Conservation (phyloP, 2,329 filamentous ascomycete genomes). For the Sclerotinia subarctica region DNA sequence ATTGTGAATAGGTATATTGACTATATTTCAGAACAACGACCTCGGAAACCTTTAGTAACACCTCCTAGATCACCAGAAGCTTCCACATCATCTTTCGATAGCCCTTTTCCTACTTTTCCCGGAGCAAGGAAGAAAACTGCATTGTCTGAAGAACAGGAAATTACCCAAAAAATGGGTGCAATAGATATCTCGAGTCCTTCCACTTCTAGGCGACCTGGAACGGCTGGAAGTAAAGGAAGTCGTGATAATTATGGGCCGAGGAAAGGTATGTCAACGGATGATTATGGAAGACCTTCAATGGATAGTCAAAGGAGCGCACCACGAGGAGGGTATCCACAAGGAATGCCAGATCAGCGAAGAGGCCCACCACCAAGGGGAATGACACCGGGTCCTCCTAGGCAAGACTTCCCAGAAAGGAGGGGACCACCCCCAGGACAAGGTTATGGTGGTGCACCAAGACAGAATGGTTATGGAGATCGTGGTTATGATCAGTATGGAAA, state of each 20-base stretch:
- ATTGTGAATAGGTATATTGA: slow-evolving; percentile 6
- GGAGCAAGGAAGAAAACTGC: slow-evolving; percentile 41
- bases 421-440: slow-evolving; percentile 21
- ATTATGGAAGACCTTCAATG: slow-evolving; percentile 32
- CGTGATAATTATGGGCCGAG: slow-evolving; percentile 23
- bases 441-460: slow-evolving; percentile 24
- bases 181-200: slow-evolving; percentile 33
- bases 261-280: slow-evolving; percentile 27
- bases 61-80: slow-evolving; percentile 41
- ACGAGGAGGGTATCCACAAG: slow-evolving; percentile 30
- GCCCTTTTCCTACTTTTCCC: slow-evolving; percentile 48
- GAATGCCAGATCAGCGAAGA: slow-evolving; percentile 30
- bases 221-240: slow-evolving; percentile 31
- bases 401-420: slow-evolving; percentile 15
- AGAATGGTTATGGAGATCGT: slow-evolving; percentile 33
- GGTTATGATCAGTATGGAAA: slow-evolving; percentile 33
- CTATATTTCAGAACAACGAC: slow-evolving; percentile 24
- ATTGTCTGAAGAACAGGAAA: slow-evolving; percentile 42
- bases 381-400: slow-evolving; percentile 24
- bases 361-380: slow-evolving; percentile 25
- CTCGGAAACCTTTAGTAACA: slow-evolving; percentile 34
- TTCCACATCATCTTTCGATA: slow-evolving; percentile 43
- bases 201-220: slow-evolving; percentile 26
- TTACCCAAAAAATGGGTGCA: slow-evolving; percentile 34
- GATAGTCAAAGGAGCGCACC: slow-evolving; percentile 32